These are phyloP conservation scores for Scedosporium dehoogii DNA, from an alignment of 2,329 filamentous ascomycete genomes.

Conservation along the genomic window DNA sequence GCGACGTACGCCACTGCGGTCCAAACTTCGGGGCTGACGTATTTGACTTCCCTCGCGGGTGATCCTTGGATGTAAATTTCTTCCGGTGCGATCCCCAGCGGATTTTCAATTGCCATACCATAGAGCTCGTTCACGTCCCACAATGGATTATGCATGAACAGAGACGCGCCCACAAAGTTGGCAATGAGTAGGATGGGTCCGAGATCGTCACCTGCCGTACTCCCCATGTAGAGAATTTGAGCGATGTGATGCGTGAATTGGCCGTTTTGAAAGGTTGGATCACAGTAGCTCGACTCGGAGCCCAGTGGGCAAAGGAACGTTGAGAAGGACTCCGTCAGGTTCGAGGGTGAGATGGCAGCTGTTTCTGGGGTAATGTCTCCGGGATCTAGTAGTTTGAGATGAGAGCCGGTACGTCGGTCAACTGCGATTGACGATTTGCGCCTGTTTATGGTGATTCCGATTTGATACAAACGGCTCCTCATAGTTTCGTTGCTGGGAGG, in stretches of 20 bases:
- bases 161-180: background rate
- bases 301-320: background rate
- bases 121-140: background rate
- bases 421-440: background rate
- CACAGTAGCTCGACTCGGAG: background rate
- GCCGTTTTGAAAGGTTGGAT: background rate
- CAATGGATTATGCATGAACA: background rate
- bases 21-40: background rate
- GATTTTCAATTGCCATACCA: background rate
- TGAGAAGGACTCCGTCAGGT: background rate
- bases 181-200: background rate
- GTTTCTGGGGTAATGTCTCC: background rate
- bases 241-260: background rate
- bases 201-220: background rate
- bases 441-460: background rate
- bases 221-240: background rate
- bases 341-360: background rate
- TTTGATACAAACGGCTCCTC: background rate
- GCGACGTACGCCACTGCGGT: background rate
- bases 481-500: background rate
- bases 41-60: background rate
- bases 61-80: background rate
- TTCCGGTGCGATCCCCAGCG: background rate
- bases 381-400: background rate
- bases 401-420: background rate